Base-by-base conservation (phyloP, 169 alveolate genomes). In the Plasmodium inui region DNA sequence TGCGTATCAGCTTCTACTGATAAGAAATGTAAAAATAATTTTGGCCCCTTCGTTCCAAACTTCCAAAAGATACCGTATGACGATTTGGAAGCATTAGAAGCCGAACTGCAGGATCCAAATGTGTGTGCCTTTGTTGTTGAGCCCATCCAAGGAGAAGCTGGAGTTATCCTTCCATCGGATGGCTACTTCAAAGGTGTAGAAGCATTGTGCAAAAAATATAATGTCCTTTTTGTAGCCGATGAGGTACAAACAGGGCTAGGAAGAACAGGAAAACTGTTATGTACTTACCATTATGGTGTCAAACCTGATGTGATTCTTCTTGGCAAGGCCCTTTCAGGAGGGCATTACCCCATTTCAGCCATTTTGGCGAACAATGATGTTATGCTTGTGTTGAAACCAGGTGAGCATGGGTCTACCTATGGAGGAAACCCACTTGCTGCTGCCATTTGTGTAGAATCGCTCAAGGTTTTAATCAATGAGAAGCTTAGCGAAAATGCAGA, bases 111-210 rank as follows among this genome's bases (percentile, higher is more conserved):
- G 71, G 97, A 97, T 84, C 98, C 98, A 3, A 94, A 96, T 83
- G 95, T 97, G 19, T 97, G 98, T 30, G 99, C 98, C 10, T 95
- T 97, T 79, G 84, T 97, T 94, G 97, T 98, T 41, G 99, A 98
- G 95, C 99, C 99, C 0, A 97, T 98, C 61, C 98, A 98, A 95
- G 99, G 99, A 22, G 99, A 98, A 94, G 99, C 98, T 9, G 99
- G 99, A 19, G 99, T 98, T 19, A 96, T 96, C 30, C 96, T 98
- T n/a, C 99, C 99, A 2, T 90, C 93, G n/a, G 96, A 95, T 46
- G 97, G 97, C 26, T 98, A 97, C 82, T 73, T 98, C 50, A 91
- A 85, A 82, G 86, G 95, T n/a, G 98, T 97, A 0, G 95, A 94
- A 44, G 96, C 96, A 32, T 96, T 98, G 10, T 97, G 99, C 88